Base-by-base conservation (phyloP, 306 rosid species). In the Vicia faba region DNA sequence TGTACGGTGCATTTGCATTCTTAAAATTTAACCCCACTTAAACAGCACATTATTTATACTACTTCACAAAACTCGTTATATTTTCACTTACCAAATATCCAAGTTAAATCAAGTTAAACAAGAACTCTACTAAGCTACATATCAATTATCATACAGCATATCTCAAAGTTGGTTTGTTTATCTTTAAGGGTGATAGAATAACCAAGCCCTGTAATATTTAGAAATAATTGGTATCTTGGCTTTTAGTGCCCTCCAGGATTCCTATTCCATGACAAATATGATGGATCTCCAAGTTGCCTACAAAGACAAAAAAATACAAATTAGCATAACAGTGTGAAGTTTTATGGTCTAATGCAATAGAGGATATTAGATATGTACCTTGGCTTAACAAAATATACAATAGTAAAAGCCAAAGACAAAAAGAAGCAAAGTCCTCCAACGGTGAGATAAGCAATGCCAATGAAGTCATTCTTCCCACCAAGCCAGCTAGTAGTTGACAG, bases 271-370 rank as follows among this genome's bases (percentile, higher is more conserved):
- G 98, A 93, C 83, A 93, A 75, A 71, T 93, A 93, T 0, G 97
- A 80, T 1, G 97, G 96, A 74, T 93, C 98, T 62, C 98, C 98
- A 49, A 93, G 99, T 88, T 80, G 88, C 91, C 99, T 93, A 81
- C 51, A 76, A 69, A 66, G 18, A 69, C 59, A 78, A 46, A 33
- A 33, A 33, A 33, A 33, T 33, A 33, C 38, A 33, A 33, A 33
- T 33, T 9, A 33, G 38, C 38, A 33, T 33, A 33, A 33, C 2
- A 33, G 2, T 5, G 62, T 48, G 35, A 18, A 68, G 75, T 46
- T 57, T 8, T 7, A 36, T 6, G 36, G 48, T 38, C 46, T 29
- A 55, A 62, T 50, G 39, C 45, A 71, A 38, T 19, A 54, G 10
- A 19, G 11, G 45, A 61, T 23, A 59, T 79, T n/a, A 48, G 78